A percentile compares a stretch with the other conserved stretches of the same genome.
Evolutionary conservation across 768 basidiomycete genomes (phyloP).

Genomic region (Boletus subparvulus): DNA sequence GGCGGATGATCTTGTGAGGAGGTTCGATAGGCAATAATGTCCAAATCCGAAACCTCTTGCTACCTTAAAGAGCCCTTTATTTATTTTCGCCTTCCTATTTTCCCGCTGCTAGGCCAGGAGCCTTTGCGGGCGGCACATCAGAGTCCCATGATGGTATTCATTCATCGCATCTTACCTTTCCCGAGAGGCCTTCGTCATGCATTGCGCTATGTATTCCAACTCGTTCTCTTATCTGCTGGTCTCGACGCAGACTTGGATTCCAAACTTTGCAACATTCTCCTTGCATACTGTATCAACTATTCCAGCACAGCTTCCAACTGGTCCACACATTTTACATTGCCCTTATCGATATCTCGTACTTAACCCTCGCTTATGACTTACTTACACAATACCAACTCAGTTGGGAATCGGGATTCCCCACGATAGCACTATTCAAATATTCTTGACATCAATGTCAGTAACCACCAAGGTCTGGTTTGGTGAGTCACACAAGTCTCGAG

Average conservation of each 20-base stretch:
- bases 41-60: neutral
- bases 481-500: conserved; percentile 3
- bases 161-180: neutral
- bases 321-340: neutral
- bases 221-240: neutral
- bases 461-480: conserved; percentile 25
- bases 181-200: neutral
- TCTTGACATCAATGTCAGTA: conserved; percentile 4
- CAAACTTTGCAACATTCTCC: neutral
- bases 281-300: neutral
- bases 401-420: neutral
- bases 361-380: too few species aligned
- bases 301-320: too few species aligned
- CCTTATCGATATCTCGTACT: neutral
- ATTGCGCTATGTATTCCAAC: neutral
- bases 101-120: neutral
- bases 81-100: neutral
- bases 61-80: too few species aligned
- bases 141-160: neutral
- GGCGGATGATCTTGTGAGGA: conserved; percentile 5
- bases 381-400: too few species aligned
- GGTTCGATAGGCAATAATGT: neutral
- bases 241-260: neutral
- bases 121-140: neutral
- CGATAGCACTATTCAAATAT: neutral